A percentile compares a stretch with the other conserved stretches of the same genome.
phyloP scores from a whole-genome alignment of 768 basidiomycete species.

The Russula earlei region DNA sequence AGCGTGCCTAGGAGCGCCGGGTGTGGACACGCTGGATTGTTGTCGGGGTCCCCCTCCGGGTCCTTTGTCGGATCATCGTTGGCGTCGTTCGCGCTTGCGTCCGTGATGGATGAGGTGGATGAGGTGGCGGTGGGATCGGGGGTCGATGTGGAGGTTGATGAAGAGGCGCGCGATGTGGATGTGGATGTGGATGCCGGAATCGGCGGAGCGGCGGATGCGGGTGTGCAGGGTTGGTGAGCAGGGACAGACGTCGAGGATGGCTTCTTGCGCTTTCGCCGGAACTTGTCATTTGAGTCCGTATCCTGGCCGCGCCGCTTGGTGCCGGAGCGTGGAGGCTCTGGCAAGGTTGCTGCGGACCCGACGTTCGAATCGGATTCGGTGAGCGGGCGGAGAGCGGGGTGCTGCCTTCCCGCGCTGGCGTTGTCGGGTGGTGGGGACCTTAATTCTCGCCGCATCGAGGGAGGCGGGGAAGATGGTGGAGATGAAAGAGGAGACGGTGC shows the following conservation, averaged over 20 bases:
- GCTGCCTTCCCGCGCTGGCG: neutral
- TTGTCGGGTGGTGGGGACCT: neutral
- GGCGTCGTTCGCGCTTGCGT: neutral
- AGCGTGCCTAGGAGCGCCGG: slow-evolving; percentile 14
- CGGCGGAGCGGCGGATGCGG: neutral
- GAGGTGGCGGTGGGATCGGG: neutral
- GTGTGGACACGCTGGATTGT: slow-evolving; percentile 4
- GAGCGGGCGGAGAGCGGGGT: neutral
- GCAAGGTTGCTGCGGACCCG: neutral
- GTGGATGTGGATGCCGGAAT: neutral
- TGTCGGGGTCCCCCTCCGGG: neutral
- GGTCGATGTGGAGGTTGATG: neutral
- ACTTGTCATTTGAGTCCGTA: neutral
- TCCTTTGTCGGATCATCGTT: neutral
- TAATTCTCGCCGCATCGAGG: neutral
- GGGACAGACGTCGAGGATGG: neutral
- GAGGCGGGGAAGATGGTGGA: slow-evolving; percentile 9
- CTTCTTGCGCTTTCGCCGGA: slow-evolving; percentile 7
- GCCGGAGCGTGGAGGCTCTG: neutral
- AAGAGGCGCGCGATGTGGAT: too few relatives aligned
- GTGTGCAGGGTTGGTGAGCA: neutral
- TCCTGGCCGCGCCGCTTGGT: slow-evolving; percentile 9
- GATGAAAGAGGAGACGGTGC: slow-evolving; percentile 16
- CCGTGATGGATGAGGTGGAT: neutral
- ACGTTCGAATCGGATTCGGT: neutral